Base-by-base conservation (phyloP, 257 asterid species). In the Primulina huaijiensis region DNA sequence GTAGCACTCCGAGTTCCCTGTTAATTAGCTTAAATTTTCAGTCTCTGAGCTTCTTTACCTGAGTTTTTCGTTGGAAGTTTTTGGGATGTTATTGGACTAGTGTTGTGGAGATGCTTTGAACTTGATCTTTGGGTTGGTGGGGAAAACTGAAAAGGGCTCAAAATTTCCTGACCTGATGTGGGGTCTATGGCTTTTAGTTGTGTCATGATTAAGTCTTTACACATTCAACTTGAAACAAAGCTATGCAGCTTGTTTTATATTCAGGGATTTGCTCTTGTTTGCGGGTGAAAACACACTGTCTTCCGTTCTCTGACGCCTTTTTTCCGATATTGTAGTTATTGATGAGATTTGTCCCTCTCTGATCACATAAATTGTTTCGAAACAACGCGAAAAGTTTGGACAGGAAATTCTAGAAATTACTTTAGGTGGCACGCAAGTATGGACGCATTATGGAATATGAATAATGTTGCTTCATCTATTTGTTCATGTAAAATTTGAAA, bases 401-500 rank as follows among this genome's bases (percentile, higher is more conserved):
- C 29, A 43, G 33, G 30, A 33, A 52, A 19, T 69, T 9, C 0
- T 65, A 31, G 46, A 35, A 46, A 60, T 58, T 73, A 19, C 60
- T 30, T 12, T 64, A 25, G 55, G 65, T 60, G 20, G 38, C 55
- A 21, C 46, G 4, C 30, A 35, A 46, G 19, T 63, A 53, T 25
- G 43, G 29, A 14, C 20, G 27, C 58, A 40, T 17, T 46, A 58
- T 37, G 5, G 68, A 46, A 46, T 17, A 52, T 60, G 25, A 6
- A 35, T 37, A 50, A 33, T 57, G 68, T 58, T 60, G 9, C 69
- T 53, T 70, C 72, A 7, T 60, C 40, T 27, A 29, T 50, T 62
- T 62, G 8, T 50, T 55, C 8, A 72, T 70, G 73, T 60, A 12
- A 58, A 25, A 25, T 31, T 72, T 25, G 33, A 63, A 53, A 63